A percentile compares a stretch with the other conserved stretches of the same genome.
These are phyloP conservation scores for Fusarium fujikuroi DNA, from an alignment of 2,329 filamentous ascomycete species.

Conservation along the genomic window DNA sequence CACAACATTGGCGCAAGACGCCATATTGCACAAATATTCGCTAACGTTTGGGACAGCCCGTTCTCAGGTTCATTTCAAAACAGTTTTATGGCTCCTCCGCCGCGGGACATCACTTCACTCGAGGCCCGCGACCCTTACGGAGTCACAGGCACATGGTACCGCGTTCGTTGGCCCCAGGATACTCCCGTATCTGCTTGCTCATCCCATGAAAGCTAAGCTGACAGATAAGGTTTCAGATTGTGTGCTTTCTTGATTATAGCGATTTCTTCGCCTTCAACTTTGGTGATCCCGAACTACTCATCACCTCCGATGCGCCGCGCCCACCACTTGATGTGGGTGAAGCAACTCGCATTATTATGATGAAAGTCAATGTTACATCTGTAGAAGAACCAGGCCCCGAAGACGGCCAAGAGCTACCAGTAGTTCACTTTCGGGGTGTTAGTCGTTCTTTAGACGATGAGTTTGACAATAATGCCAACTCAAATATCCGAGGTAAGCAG, in stretches of 20 bases:
- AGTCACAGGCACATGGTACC: conserved; percentile 76
- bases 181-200: not conserved
- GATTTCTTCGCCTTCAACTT: conserved; percentile 82
- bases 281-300: conserved; percentile 53
- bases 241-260: conserved; percentile 71
- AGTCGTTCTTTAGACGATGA: conserved; percentile 70
- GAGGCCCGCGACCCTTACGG: conserved; percentile 74
- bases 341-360: conserved; percentile 75
- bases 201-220: not conserved
- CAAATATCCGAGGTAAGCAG: conserved; percentile 68
- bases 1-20: conserved; percentile 67
- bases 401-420: conserved; percentile 67
- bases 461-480: conserved; percentile 76
- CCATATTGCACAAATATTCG: conserved; percentile 59
- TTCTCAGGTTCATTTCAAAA: conserved; percentile 66
- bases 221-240: conserved; percentile 48
- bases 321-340: conserved; percentile 69
- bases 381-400: conserved; percentile 68
- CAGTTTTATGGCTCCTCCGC: conserved; percentile 57
- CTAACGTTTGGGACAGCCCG: conserved; percentile 63
- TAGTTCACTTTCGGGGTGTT: conserved; percentile 75
- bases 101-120: conserved; percentile 54
- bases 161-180: conserved; percentile 57
- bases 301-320: conserved; percentile 57
- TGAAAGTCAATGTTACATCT: conserved; percentile 71